These are phyloP conservation scores for Fusarium coicis DNA, from an alignment of 2,329 filamentous ascomycete species.

Conservation along the genomic window DNA sequence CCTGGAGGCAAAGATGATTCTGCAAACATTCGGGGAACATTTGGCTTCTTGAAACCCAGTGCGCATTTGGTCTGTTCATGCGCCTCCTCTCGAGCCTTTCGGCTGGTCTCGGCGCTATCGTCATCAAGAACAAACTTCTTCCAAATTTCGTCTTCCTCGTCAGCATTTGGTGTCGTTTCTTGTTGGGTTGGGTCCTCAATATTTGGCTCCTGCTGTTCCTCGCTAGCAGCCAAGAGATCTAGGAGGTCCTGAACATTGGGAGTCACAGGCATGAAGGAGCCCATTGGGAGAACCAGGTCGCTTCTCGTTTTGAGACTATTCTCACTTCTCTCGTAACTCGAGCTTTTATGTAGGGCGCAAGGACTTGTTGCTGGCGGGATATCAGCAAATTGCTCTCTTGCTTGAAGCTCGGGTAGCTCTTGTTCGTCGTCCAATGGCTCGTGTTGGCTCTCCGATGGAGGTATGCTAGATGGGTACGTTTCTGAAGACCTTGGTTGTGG, in stretches of 20 bases:
- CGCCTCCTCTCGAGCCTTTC: slow-evolving; percentile 37
- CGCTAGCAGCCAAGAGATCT: slow-evolving; percentile 33
- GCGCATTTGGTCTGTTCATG: slow-evolving; percentile 32
- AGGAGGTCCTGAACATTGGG: slow-evolving; percentile 35
- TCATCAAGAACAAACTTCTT: slow-evolving; percentile 45
- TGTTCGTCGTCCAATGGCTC: background rate
- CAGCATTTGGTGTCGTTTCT: slow-evolving; percentile 9
- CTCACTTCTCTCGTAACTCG: background rate
- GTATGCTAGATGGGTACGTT: background rate
- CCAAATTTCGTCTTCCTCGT: slow-evolving; percentile 47
- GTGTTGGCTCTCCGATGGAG: background rate
- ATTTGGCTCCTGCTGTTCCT: background rate
- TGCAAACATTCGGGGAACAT: background rate
- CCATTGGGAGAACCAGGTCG: slow-evolving; percentile 5
- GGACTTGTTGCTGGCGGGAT: background rate
- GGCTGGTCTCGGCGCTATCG: slow-evolving; percentile 29
- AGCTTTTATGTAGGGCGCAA: background rate
- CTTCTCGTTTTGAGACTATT: background rate
- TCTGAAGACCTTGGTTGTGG: background rate
- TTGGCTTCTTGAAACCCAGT: slow-evolving; percentile 4
- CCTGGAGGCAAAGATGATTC: slow-evolving; percentile 20
- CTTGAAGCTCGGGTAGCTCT: background rate
- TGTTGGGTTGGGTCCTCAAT: background rate
- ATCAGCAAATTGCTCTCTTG: background rate
- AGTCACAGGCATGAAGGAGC: background rate